Base-by-base conservation (phyloP, 495 filamentous ascomycete species). In the Lophiotrema nucula region DNA sequence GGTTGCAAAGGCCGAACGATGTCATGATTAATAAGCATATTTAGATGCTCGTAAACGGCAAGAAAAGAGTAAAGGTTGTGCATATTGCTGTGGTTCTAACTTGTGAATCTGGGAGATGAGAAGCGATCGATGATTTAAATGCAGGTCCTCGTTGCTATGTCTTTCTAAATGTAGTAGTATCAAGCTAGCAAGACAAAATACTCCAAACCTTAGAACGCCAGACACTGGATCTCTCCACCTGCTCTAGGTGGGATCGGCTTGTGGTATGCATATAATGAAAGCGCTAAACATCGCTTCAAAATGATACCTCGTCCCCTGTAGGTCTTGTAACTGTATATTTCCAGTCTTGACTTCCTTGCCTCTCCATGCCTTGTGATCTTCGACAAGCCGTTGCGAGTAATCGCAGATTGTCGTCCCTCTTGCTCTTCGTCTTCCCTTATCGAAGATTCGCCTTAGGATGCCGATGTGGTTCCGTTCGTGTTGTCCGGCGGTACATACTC, bases 201-300 rank as follows among this genome's bases (percentile, higher is more conserved):
- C n/a, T n/a, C n/a, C n/a, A n/a, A n/a, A n/a, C n/a, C n/a, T n/a
- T n/a, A n/a, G n/a, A 56, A 56, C 53, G 53, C 53, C 53, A 38
- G 44, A 48, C 53, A 56, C 53, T 44, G 43, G 53, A 56, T 48
- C 53, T 56, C 53, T 24, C 35, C 19, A 6, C 35, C 43, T 35
- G n/a, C 13, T 21, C 11, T 19, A 37, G 22, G 53, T 39, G 44
- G 42, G 53, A 56, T 56, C 43, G 44, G 48, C 53, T 56, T 42
- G 53, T 56, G 27, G n/a, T n/a, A 56, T n/a, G 16, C 43, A 11
- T 5, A 47, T 19, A 1, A 16, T 8, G 28, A 11, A 47, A 47
- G 43, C 33, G 49, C 23, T 43, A 3, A 21, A 39, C 16, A 24
- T n/a, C n/a, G n/a, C n/a, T n/a, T n/a, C n/a, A n/a, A n/a, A n/a